Base-by-base conservation (phyloP, 1,284 basidiomycete species). In the Garcileccinum viscosum region DNA sequence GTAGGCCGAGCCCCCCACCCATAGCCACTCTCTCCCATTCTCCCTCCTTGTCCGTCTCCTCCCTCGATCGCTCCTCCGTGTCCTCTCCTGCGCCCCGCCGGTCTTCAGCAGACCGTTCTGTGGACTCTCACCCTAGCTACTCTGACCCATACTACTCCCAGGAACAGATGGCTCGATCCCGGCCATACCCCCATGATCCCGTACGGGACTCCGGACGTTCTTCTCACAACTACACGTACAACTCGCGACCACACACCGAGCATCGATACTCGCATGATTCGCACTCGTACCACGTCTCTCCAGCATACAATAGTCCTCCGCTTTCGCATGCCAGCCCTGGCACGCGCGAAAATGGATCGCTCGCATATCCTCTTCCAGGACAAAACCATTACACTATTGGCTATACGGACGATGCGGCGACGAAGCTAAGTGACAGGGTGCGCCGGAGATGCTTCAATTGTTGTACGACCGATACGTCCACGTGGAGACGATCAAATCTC, bases 391-490 rank as follows among this genome's bases (percentile, higher is more conserved):
- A 83, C 68, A 70, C 81, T 38, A 84, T 90, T 72, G 83, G 87
- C 22, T 87, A 90, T 80, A 93, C 92, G 0, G 89, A 93, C 80
- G 90, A 93, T 71, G 92, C 92, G 0, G 86, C 90, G 1, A 93
- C 90, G 1, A 94, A 94, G 81, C 83, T 93, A 69, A 91, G 87
- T 76, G 92, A 93, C 77, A 85, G 91, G 47, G 89, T 93, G 63
- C 85, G 93, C 37, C 82, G 92, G 44, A 82, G 90, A 62, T 94
- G 92, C 79, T 93, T 91, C 86, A 94, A 94, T 78, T 94, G 92
- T 79, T 90, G 89, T 77, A 93, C 92, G 32, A 93, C 92, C n/a
- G 93, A 94, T 73, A 94, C 93, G 50, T 90, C 90, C 65, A 94
- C 93, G 35, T 94, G 93, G 93, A 82, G 93, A 47, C 82, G 93